Base-by-base conservation (phyloP, 2,329 filamentous ascomycete species). In the Xylaria sp. region DNA sequence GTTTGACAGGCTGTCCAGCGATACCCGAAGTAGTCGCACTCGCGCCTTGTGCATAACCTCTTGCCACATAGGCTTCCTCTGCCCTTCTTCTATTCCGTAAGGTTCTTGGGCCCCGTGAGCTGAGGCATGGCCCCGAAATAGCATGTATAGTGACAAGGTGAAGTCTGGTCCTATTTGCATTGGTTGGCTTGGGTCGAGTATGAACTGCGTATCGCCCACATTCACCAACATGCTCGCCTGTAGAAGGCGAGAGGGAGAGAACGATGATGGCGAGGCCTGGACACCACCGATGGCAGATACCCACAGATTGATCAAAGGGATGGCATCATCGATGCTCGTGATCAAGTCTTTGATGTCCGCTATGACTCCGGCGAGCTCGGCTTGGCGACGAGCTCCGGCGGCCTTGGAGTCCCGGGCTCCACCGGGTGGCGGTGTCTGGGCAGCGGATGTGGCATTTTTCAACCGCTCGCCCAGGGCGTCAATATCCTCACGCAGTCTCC, bases 11-110 rank as follows among this genome's bases (percentile, higher is more conserved):
- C 73, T 60, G 32, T 70, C 62, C 4, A 67, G 81, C 0, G 90
- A 92, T 0, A 92, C 88, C 57, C 94, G 87, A 74, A 92, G 87
- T 12, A 99, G 84, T 67, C 94, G 93, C 13, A 98, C 89, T 48
- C 90, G 89, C 20, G 94, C 93, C 80, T 98, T 99, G 82, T 98
- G 94, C 70, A 98, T 91, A 50, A 97, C 94, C 79, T 99, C 95
- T 78, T 98, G 96, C 96, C 96, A 98, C 0, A 94, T 92, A 0
- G 94, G 85, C 72, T 85, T 87, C 84, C 82, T 90, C 81, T 82
- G 92, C 78, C 73, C 90, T 74, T 75, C 88, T 81, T 80, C 82
- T 9, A 85, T 54, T 0, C 83, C 84, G 56, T 85, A 85, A 0
- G 81, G 79, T 44, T 78, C 77, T 1, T 78, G 89, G 80, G 60